phyloP scores from a whole-genome alignment of 495 filamentous ascomycete genomes.

The Cudoniella acicularis region DNA sequence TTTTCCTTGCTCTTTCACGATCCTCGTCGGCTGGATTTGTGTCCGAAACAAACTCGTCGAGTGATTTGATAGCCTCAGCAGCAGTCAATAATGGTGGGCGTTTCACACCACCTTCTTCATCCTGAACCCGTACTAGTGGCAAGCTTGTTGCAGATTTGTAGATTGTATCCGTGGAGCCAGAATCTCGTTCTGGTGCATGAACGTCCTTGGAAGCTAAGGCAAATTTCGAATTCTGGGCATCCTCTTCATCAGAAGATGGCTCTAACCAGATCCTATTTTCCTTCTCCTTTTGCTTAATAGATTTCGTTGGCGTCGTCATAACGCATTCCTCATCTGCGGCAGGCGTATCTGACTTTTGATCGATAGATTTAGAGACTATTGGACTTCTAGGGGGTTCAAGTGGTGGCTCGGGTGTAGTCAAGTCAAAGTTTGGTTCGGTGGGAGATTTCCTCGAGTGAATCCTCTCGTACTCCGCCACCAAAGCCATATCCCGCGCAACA shows the following conservation, averaged over 20 bases:
- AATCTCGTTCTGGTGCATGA: conserved; percentile 32
- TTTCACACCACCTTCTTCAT: conserved; percentile 19
- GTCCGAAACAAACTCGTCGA: conserved; percentile 43
- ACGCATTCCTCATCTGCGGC: conserved; percentile 19
- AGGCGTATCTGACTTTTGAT: background rate
- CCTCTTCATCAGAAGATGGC: conserved; percentile 37
- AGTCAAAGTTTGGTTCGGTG: conserved; percentile 10
- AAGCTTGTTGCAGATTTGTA: conserved; percentile 45
- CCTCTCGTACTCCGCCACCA: conserved; percentile 19
- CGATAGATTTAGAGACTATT: conserved; percentile 7
- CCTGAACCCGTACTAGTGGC: conserved; percentile 45
- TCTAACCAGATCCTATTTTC: conserved; percentile 22
- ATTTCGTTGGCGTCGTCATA: conserved; percentile 18
- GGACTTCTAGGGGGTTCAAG: conserved; percentile 6
- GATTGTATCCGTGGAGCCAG: conserved; percentile 26
- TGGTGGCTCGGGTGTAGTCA: background rate
- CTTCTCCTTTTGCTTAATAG: background rate
- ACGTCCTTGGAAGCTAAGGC: conserved; percentile 40
- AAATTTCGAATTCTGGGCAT: conserved; percentile 31
- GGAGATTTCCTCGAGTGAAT: conserved; percentile 13
- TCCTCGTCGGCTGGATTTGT: conserved; percentile 33
- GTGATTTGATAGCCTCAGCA: conserved; percentile 30
- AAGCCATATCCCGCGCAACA: conserved; percentile 21
- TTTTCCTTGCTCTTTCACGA: conserved; percentile 68
- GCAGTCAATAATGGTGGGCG: conserved; percentile 16